Evolutionary conservation across 176 grass and related monocot genomes (phyloP), one percentile per base, ranked within the genome.

Genomic region (Musa beccarii): DNA sequence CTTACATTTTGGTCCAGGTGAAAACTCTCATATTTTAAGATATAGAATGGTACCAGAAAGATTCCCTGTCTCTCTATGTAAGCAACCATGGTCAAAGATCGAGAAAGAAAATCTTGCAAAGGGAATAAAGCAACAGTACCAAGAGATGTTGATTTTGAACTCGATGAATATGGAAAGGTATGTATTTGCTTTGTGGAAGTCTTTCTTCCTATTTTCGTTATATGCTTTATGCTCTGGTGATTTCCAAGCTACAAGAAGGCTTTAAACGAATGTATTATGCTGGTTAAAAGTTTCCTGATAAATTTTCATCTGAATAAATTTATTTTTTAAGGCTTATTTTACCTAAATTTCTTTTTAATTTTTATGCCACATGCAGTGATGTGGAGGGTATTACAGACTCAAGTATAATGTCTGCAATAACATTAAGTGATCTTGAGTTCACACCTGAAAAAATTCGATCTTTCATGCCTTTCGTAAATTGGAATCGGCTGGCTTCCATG

Each of bases 101-200:
- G 94, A 98, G 65, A 98, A 84, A 75, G 84, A 98, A 3, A 89
- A 85, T 79, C 90, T 98, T 76, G 74, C 69, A 67, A 91, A 88
- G 83, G 94, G 94, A 85, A 89, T 98, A 80, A 93, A 93, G 54
- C 94, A 98, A 80, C 94, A 98, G 62, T 98, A 90, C 70, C 90
- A 98, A 86, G 94, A 98, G 78, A 67, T 85, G 80, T 69, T 98
- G 61, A 84, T 98, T 85, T 74, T 87, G 29, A 82, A 85, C 53
- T 88, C 90, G 0, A 84, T 98, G 80, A 93, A 93, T 81, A 83
- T 83, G 66, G 81, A 71, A 78, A 89, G 90, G 94, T 98, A 76
- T 72, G 61, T 49, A 55, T 49, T 71, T 23, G 10, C 70, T 53
- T 73, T 70, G 7, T 43, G 66, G 5, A 78, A 70, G 43, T 49